These are phyloP conservation scores for Litsea cubeba DNA, from an alignment of 164 flowering plant genomes.

Conservation along the genomic window DNA sequence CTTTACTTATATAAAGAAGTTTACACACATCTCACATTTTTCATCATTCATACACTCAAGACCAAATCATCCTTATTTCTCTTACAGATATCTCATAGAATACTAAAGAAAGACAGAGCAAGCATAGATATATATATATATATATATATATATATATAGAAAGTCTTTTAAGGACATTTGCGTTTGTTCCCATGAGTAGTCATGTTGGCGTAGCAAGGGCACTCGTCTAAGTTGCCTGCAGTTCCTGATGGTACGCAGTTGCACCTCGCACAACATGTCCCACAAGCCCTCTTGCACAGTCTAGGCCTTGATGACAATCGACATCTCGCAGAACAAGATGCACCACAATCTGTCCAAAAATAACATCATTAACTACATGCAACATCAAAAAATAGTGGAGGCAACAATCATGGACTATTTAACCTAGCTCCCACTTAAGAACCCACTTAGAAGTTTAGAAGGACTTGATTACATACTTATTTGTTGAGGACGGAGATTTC, in stretches of 20 bases:
- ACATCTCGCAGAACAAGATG: conserved; percentile 26
- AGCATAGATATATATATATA: too few species aligned
- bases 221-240: conserved; percentile 24
- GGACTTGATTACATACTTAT: neutral
- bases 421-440: too few species aligned
- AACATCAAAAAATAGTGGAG: neutral
- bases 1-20: too few species aligned
- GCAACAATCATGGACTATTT: neutral
- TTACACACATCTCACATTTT: too few species aligned
- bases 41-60: too few species aligned
- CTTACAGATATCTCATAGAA: neutral
- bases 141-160: too few species aligned
- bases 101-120: neutral
- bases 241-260: conserved; percentile 43
- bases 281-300: conserved; percentile 38
- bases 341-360: conserved; percentile 18
- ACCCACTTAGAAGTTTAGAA: too few species aligned
- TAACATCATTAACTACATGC: neutral
- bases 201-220: conserved; percentile 32
- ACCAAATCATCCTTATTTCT: too few species aligned
- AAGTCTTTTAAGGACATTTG: conserved; percentile 23
- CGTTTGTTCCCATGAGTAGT: conserved; percentile 27
- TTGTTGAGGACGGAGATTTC: neutral
- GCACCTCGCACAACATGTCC: conserved; percentile 37
- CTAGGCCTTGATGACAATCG: conserved; percentile 26